These are phyloP conservation scores for Xylariaceae sp. DNA, from an alignment of 2,329 filamentous ascomycete species.

Conservation along the genomic window DNA sequence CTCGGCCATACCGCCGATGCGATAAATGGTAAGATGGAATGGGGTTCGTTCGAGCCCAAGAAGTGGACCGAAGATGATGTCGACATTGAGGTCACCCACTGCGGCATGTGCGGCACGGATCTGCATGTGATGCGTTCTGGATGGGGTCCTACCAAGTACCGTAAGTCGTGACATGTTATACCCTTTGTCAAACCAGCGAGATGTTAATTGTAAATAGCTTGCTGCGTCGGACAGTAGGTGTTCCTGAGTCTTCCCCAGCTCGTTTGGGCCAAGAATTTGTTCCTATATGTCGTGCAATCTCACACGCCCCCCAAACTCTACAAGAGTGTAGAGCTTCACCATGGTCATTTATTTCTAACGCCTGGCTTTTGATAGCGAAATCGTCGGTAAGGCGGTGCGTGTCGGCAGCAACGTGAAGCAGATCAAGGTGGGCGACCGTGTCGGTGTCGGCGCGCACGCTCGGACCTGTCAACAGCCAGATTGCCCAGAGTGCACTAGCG, in stretches of 20 bases:
- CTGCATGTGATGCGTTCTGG: conserved; percentile 53
- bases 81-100: conserved; percentile 61
- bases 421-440: conserved; percentile 35
- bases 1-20: conserved; percentile 39
- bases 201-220: conserved; percentile 31
- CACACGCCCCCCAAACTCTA: neutral
- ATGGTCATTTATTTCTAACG: neutral
- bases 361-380: conserved; percentile 38
- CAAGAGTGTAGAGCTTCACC: neutral
- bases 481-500: conserved; percentile 39
- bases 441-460: conserved; percentile 52
- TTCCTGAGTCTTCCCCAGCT: neutral
- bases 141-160: conserved; percentile 40
- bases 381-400: conserved; percentile 53
- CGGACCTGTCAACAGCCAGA: conserved; percentile 45
- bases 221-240: conserved; percentile 49
- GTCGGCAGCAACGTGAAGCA: conserved; percentile 54
- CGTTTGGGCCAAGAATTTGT: neutral
- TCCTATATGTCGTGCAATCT: neutral
- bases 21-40: conserved; percentile 48
- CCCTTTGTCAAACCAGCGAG: conserved; percentile 3
- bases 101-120: conserved; percentile 60
- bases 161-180: conserved; percentile 26
- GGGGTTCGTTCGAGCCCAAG: conserved; percentile 56
- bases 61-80: conserved; percentile 60